Percentiles rank a stretch among this genome's conserved stretches.
Evolutionary conservation across 2,329 filamentous ascomycete species (phyloP).

Genomic region (Fusarium clavum): DNA sequence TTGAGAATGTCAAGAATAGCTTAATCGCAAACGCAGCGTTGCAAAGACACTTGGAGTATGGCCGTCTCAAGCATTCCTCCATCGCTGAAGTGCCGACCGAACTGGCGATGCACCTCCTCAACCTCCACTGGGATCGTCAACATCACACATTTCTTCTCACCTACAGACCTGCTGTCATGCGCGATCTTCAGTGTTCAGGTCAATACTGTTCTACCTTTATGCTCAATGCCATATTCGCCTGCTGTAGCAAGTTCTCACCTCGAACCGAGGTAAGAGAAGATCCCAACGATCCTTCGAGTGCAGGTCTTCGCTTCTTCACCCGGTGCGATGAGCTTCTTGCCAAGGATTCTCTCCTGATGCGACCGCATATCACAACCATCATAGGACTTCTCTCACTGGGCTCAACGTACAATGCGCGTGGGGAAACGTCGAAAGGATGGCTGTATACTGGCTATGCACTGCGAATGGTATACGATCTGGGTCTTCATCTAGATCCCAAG

Average conservation of each 20-base stretch:
- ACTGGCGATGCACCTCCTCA: constrained; percentile 11
- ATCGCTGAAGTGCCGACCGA: constrained; percentile 7
- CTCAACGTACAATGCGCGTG: constrained; percentile 15
- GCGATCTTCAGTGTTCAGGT: constrained; percentile 5
- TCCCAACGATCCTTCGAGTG: not conserved
- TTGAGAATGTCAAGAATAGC: constrained; percentile 2
- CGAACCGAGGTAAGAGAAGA: constrained; percentile 1
- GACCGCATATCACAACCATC: constrained; percentile 9
- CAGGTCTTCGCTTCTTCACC: constrained; percentile 2
- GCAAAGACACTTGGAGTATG: constrained; percentile 1
- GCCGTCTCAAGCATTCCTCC: not conserved
- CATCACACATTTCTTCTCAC: constrained; percentile 20
- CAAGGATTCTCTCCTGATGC: not conserved
- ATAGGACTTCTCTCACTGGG: constrained; percentile 9
- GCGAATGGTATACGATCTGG: constrained; percentile 19
- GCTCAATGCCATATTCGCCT: constrained; percentile 21
- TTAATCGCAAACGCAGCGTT: constrained; percentile 18
- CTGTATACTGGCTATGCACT: constrained; percentile 5
- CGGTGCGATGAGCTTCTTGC: constrained; percentile 12
- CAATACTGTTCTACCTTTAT: constrained; percentile 11
- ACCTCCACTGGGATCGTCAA: constrained; percentile 25
- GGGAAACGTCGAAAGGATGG: constrained; percentile 22
- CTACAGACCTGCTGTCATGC: constrained; percentile 13
- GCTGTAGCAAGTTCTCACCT: constrained; percentile 14
- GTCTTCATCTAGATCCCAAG: constrained; percentile 1